phyloP scores from a whole-genome alignment of 495 filamentous ascomycete species.

The Tuber magnatum region DNA sequence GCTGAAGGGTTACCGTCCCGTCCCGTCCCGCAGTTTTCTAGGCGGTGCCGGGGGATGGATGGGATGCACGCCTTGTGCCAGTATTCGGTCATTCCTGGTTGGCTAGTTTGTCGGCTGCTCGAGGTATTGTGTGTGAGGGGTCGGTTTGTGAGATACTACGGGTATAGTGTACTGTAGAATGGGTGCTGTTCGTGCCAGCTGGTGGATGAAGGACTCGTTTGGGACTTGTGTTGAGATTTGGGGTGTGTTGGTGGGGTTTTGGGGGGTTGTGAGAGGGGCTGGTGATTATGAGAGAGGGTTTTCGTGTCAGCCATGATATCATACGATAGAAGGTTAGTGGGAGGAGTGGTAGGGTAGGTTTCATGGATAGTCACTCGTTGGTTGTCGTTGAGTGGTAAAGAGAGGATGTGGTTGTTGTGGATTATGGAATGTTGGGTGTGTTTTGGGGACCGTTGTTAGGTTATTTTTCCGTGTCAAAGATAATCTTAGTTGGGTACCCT shows the following conservation, averaged over 20 bases:
- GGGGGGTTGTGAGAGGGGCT: not conserved
- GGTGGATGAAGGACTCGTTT: not conserved
- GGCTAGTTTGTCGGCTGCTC: not conserved
- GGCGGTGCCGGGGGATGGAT: not conserved
- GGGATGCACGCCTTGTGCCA: not conserved
- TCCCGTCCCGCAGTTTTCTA: not conserved
- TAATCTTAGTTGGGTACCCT: not conserved
- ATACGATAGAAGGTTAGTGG: not conserved
- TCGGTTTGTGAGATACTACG: not conserved
- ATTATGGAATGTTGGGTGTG: not conserved
- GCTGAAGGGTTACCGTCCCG: not conserved
- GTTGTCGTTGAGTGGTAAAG: not conserved
- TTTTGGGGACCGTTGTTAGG: not conserved
- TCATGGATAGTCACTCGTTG: not conserved
- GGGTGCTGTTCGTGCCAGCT: not conserved
- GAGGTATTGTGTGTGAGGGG: not conserved
- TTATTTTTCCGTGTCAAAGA: not conserved
- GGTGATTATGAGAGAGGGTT: not conserved
- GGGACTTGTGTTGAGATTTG: not conserved
- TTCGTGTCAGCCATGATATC: not conserved
- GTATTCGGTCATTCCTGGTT: not conserved
- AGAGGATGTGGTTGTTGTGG: not conserved
- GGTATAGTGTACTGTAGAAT: not conserved
- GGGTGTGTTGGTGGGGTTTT: not conserved
- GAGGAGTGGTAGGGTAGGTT: not conserved